Conservation (phyloP, 345 rosid genomes). For the Punica granatum region DNA sequence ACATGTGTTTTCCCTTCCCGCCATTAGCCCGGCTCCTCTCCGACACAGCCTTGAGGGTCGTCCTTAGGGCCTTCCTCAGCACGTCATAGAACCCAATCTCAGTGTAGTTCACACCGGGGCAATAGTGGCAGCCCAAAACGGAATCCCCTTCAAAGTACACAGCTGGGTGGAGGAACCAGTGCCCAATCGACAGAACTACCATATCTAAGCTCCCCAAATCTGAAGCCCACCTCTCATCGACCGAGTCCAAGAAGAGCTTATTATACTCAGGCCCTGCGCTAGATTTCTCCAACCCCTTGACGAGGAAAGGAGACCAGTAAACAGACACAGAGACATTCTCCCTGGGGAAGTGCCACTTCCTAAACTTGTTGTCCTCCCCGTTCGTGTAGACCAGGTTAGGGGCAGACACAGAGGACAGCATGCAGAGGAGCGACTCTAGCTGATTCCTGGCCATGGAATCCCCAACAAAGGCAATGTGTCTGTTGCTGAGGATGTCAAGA, state of each 20-base stretch:
- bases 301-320: conserved; percentile 96
- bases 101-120: conserved; percentile 59
- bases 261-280: conserved; percentile 54
- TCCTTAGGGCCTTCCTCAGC: conserved; percentile 63
- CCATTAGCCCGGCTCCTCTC: conserved; percentile 25
- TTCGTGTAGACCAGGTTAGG: conserved; percentile 49
- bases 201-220: conserved; percentile 49
- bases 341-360: conserved; percentile 63
- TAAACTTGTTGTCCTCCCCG: conserved; percentile 74
- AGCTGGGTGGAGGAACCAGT: conserved; percentile 92
- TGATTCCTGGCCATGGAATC: conserved; percentile 99
- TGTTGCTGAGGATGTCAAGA: conserved; percentile 48
- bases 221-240: conserved; percentile 77
- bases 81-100: conserved; percentile 75
- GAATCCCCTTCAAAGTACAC: conserved; percentile 60
- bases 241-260: conserved; percentile 47
- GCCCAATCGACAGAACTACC: conserved; percentile 73
- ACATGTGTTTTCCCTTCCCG: conserved; percentile 21
- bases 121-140: conserved; percentile 79
- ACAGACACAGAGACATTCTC: conserved; percentile 55
- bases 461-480: conserved; percentile 79
- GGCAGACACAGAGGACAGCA: conserved; percentile 50
- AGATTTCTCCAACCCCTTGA: conserved; percentile 73
- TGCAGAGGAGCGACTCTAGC: conserved; percentile 81
- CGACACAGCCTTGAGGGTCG: conserved; percentile 39